Conservation (phyloP, 441 rosid species). For the Metrosideros polymorpha region DNA sequence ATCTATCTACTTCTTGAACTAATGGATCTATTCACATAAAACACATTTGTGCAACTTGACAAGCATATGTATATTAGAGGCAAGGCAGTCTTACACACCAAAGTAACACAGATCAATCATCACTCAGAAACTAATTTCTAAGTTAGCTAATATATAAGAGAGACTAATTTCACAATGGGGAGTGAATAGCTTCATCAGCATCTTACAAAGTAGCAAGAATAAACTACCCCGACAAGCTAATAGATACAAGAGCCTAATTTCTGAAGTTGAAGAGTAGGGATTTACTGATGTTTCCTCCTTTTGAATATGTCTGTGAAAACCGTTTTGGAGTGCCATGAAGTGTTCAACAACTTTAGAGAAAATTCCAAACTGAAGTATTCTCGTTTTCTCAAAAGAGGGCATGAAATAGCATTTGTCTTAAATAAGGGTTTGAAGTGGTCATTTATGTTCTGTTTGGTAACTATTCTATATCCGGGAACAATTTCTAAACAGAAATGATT, state of each 20-base stretch:
- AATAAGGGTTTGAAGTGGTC: too few species aligned
- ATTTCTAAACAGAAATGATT: too few species aligned
- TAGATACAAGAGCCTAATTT: neutral
- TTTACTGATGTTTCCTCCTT: neutral
- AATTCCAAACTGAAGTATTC: too few species aligned
- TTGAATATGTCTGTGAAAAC: slow-evolving; percentile 11
- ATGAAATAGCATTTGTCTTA: too few species aligned
- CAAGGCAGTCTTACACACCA: neutral
- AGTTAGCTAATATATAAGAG: neutral
- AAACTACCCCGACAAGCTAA: neutral
- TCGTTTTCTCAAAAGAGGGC: too few species aligned
- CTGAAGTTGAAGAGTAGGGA: neutral
- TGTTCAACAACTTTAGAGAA: slow-evolving; percentile 12
- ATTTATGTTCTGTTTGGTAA: too few species aligned
- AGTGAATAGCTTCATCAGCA: neutral
- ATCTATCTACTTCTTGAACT: neutral
- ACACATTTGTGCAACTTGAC: neutral
- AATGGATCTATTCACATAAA: neutral
- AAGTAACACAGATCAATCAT: neutral
- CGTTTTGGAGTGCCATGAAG: slow-evolving; percentile 11
- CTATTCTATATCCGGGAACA: too few species aligned
- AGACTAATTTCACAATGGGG: neutral
- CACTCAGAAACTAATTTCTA: neutral
- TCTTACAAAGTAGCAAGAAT: neutral
- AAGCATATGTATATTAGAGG: neutral